Evolutionary conservation across 2,329 filamentous ascomycete genomes (phyloP).

Genomic region (Aspergillaceae sp.): DNA sequence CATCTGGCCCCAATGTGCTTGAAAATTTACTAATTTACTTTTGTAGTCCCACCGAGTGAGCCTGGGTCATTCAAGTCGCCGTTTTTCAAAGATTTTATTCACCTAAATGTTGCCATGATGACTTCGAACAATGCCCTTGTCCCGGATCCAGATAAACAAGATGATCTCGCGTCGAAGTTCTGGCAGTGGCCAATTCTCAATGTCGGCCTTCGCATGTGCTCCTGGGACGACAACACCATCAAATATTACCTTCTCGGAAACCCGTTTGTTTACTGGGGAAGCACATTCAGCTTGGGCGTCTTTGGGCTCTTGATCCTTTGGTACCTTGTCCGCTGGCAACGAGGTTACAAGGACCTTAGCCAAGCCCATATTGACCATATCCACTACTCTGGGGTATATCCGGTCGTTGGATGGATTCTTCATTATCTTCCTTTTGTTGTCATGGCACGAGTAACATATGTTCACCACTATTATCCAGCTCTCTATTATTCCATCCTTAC

Average conservation of each 20-base stretch:
- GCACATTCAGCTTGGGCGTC: constrained; percentile 66
- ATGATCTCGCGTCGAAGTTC: constrained; percentile 90
- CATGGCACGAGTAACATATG: constrained; percentile 98
- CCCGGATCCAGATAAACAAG: constrained; percentile 96
- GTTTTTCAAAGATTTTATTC: constrained; percentile 95
- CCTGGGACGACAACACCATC: constrained; percentile 89
- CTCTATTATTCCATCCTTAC: constrained; percentile 93
- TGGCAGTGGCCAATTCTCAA: constrained; percentile 98
- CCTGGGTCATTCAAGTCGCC: constrained; percentile 91
- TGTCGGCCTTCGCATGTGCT: constrained; percentile 95
- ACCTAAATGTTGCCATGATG: constrained; percentile 99
- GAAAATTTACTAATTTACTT: background rate
- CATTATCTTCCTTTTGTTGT: constrained; percentile 94
- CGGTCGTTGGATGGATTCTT: constrained; percentile 85
- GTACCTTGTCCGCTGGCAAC: constrained; percentile 93
- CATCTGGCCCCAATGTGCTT: background rate
- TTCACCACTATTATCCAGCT: constrained; percentile 98
- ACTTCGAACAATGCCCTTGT: constrained; percentile 98
- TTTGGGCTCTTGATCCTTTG: constrained; percentile 66
- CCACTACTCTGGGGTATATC: constrained; percentile 87
- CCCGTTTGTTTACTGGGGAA: constrained; percentile 91
- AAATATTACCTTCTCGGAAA: constrained; percentile 99
- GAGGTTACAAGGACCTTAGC: constrained; percentile 77
- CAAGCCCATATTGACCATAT: constrained; percentile 80
- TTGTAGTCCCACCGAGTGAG: constrained; percentile 71